A percentile compares a stretch with the other conserved stretches of the same genome.
These are phyloP conservation scores for Talaromyces funiculosus DNA, from an alignment of 2,329 filamentous ascomycete genomes.

Conservation along the genomic window DNA sequence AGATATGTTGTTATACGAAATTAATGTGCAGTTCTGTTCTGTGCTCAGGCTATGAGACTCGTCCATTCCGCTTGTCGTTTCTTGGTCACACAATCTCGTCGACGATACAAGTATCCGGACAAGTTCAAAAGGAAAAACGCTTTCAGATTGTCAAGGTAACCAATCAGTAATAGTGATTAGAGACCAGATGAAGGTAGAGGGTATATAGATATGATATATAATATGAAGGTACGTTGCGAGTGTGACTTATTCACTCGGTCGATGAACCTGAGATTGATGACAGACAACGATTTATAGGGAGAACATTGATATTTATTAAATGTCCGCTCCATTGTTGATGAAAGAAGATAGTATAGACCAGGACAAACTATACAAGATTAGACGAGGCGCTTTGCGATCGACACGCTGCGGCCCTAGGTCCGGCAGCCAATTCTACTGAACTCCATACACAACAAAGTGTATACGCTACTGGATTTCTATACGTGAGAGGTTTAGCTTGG, in stretches of 20 bases:
- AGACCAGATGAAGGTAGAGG: neutral
- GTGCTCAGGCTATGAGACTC: conserved; percentile 10
- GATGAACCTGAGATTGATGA: neutral
- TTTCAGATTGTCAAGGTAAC: neutral
- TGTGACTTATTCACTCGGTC: neutral
- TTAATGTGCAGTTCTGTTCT: conserved; percentile 6
- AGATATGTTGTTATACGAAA: conserved; percentile 16
- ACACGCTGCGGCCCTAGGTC: neutral
- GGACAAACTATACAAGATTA: neutral
- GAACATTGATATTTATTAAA: neutral
- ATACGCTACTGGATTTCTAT: neutral
- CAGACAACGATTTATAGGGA: neutral
- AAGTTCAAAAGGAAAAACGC: neutral
- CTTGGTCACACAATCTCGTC: neutral
- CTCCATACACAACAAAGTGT: neutral
- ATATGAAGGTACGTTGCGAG: neutral
- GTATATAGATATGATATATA: neutral
- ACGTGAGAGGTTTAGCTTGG: conserved; percentile 1
- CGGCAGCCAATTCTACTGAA: neutral
- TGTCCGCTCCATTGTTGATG: neutral
- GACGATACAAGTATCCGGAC: neutral
- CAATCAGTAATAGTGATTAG: neutral
- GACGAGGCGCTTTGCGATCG: conserved; percentile 3
- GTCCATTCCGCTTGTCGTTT: conserved; percentile 4
- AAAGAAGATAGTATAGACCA: neutral